phyloP scores from a whole-genome alignment of 768 basidiomycete species.

The Boletus vermiculosoides region DNA sequence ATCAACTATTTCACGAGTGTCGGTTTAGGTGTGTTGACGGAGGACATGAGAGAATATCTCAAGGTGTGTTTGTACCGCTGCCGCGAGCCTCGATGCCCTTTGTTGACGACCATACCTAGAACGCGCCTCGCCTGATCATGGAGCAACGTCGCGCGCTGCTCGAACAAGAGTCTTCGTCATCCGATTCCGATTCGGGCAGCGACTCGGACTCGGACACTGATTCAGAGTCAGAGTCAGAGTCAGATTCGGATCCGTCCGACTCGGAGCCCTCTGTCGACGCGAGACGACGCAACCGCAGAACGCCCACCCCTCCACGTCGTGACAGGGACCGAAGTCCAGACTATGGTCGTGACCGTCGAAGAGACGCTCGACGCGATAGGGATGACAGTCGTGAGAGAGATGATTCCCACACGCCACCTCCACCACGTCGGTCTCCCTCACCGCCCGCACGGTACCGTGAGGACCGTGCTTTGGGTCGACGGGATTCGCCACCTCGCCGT shows the following conservation, averaged over 20 bases:
- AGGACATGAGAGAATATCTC: constrained; percentile 95
- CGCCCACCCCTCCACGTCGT: constrained; percentile 34
- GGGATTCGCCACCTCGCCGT: constrained; percentile 27
- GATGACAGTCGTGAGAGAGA: constrained; percentile 27
- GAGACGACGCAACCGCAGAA: constrained; percentile 28
- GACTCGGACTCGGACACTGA: constrained; percentile 35
- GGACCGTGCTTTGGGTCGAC: constrained; percentile 21
- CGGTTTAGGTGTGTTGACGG: constrained; percentile 85
- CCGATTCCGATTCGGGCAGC: constrained; percentile 37
- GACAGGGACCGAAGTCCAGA: constrained; percentile 26
- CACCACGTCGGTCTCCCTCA: constrained; percentile 29
- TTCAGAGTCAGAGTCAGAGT: constrained; percentile 42
- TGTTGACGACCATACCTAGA: constrained; percentile 45
- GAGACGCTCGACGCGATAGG: constrained; percentile 15
- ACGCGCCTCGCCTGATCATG: constrained; percentile 90
- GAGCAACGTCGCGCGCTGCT: constrained; percentile 89
- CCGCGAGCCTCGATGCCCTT: background rate
- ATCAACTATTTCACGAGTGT: constrained; percentile 99
- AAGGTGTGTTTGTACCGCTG: constrained; percentile 55
- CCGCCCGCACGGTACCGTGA: constrained; percentile 29
- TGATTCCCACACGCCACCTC: constrained; percentile 36
- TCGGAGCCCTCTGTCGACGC: constrained; percentile 38
- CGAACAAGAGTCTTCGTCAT: constrained; percentile 58
- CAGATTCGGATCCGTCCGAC: constrained; percentile 38
- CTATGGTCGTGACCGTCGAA: constrained; percentile 20